These are phyloP conservation scores for Arthromyces matolae DNA, from an alignment of 768 basidiomycete genomes.

Conservation along the genomic window DNA sequence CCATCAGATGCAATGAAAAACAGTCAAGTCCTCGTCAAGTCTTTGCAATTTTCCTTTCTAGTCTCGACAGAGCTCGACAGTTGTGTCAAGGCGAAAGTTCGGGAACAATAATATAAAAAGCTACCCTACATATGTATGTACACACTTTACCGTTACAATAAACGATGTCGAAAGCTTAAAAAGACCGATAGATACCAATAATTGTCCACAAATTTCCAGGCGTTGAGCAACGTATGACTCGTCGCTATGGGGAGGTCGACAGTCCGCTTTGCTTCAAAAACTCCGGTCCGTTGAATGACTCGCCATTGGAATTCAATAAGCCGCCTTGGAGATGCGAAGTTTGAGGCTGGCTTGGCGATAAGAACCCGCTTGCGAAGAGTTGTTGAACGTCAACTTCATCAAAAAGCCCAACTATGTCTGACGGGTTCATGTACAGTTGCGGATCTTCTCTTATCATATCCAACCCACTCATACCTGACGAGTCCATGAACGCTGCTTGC, in stretches of 20 bases:
- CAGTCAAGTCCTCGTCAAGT: no score
- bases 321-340: constrained; percentile 6
- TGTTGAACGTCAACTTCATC: constrained; percentile 42
- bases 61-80: no score
- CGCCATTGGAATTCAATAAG: constrained; percentile 12
- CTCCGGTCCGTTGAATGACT: constrained; percentile 23
- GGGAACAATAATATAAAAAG: neutral
- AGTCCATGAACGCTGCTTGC: constrained; percentile 34
- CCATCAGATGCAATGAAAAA: no score
- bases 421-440: constrained; percentile 52
- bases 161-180: neutral
- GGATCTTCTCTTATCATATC: constrained; percentile 47
- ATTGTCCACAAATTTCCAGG: constrained; percentile 1
- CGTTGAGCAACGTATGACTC: constrained; percentile 1
- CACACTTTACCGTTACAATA: no score
- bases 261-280: constrained; percentile 36
- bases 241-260: constrained; percentile 32
- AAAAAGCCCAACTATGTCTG: constrained; percentile 62
- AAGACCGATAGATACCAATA: constrained; percentile 2
- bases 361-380: constrained; percentile 27
- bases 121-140: neutral
- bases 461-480: constrained; percentile 33
- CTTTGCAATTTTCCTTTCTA: no score
- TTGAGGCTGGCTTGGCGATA: constrained; percentile 15
- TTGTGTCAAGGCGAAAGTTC: neutral